Evolutionary conservation across 305 asterid species (phyloP).

Genomic region (Solanum hybrid): DNA sequence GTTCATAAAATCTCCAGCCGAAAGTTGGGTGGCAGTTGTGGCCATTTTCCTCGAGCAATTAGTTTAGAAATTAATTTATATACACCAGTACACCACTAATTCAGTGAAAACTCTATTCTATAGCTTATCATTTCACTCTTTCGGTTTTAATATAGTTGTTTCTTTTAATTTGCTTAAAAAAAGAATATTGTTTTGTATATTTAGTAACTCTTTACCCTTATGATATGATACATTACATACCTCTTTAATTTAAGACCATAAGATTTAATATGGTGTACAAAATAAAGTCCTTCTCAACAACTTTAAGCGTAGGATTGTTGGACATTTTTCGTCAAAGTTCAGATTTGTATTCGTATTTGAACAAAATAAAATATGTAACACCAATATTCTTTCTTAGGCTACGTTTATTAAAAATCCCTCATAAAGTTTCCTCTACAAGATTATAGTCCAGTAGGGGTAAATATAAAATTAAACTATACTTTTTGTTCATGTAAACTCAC

Average conservation of each 20-base stretch:
- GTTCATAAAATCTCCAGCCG: not conserved
- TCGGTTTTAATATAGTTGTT: no score
- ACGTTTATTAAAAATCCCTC: no score
- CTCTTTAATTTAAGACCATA: not conserved
- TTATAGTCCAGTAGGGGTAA: not conserved
- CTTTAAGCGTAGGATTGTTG: no score
- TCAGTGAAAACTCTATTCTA: not conserved
- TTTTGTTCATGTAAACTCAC: not conserved
- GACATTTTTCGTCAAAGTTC: not conserved
- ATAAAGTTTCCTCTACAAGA: not conserved
- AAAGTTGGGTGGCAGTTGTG: not conserved
- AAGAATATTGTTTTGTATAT: not conserved
- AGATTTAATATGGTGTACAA: no score
- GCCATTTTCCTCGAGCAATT: not conserved
- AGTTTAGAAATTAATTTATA: not conserved
- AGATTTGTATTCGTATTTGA: not conserved
- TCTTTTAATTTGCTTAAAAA: no score
- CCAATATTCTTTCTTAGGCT: no score
- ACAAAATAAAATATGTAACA: no score
- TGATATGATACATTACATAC: no score
- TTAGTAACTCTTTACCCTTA: not conserved
- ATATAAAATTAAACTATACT: no score
- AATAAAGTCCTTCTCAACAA: no score
- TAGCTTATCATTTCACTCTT: not conserved
- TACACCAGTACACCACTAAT: not conserved